These are phyloP conservation scores for Pestalotiopsis sp. DNA, from an alignment of 2,329 filamentous ascomycete genomes.

Conservation along the genomic window DNA sequence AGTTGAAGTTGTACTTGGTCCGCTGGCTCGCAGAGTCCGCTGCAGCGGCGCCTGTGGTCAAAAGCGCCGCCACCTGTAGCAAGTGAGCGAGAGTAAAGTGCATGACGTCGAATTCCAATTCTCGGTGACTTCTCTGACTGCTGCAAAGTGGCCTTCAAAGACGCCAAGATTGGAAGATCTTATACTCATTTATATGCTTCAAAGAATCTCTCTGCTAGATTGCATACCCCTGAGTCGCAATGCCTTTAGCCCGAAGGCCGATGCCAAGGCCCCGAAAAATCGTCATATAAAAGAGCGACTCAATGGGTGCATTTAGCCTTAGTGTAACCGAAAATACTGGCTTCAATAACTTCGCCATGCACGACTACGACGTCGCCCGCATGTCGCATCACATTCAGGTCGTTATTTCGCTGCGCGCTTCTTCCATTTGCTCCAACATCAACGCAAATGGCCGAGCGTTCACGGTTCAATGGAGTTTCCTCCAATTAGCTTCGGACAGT, in stretches of 20 bases:
- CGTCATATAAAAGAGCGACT: neutral
- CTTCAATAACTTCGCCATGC: neutral
- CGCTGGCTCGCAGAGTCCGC: neutral
- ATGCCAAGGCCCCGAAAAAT: neutral
- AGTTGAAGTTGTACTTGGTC: conserved; percentile 3
- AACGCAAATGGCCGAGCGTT: neutral
- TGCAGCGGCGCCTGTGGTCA: neutral
- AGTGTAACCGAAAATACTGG: neutral
- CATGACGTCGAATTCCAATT: neutral
- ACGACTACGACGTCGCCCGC: neutral
- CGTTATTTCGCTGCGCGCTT: neutral
- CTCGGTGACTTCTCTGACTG: neutral
- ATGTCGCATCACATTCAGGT: neutral
- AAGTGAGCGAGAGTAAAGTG: neutral
- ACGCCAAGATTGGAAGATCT: neutral
- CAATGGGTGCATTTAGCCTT: neutral
- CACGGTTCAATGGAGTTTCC: neutral
- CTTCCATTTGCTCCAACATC: neutral
- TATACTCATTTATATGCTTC: neutral
- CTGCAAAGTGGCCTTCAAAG: neutral
- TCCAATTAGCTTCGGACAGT: neutral
- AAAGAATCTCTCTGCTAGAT: neutral
- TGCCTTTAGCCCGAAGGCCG: neutral
- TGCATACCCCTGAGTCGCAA: neutral
- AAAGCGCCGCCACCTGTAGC: neutral